A percentile compares a stretch with the other conserved stretches of the same genome.
These are phyloP conservation scores for Amanita brunnescens DNA, from an alignment of 768 basidiomycete genomes.

Conservation along the genomic window DNA sequence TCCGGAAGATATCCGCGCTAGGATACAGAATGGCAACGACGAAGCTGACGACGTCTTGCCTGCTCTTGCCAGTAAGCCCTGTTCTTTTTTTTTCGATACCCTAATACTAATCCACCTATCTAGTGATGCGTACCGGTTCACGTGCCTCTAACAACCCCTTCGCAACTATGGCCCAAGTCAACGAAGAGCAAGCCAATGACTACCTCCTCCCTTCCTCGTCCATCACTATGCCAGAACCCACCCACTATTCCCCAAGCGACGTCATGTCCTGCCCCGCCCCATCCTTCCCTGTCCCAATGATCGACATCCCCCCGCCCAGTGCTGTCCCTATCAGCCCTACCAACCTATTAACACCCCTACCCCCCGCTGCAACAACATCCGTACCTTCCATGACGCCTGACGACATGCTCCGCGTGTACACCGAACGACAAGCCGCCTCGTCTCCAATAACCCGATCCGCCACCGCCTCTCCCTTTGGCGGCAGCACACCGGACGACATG, in stretches of 20 bases:
- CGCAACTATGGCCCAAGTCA: not conserved
- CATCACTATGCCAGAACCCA: not conserved
- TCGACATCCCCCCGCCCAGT: not conserved
- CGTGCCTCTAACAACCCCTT: not conserved
- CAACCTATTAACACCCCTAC: slow-evolving; percentile 18
- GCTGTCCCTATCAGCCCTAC: not conserved
- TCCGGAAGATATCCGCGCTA: slow-evolving; percentile 52
- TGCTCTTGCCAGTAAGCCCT: slow-evolving; percentile 52
- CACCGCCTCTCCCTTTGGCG: not conserved
- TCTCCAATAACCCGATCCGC: too few species aligned
- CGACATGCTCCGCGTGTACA: not conserved
- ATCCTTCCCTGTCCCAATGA: not conserved
- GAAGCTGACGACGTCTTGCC: slow-evolving; percentile 48
- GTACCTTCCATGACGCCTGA: not conserved
- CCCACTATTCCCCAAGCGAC: not conserved
- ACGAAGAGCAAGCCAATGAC: not conserved
- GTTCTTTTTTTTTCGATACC: not conserved
- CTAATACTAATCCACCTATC: slow-evolving; percentile 7
- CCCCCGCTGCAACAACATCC: not conserved
- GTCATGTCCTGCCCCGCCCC: not conserved
- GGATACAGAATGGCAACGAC: slow-evolving; percentile 31
- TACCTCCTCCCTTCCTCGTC: not conserved
- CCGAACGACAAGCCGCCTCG: not conserved
- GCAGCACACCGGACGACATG: slow-evolving; percentile 5
- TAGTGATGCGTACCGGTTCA: slow-evolving; percentile 67